A percentile compares a stretch with the other conserved stretches of the same genome.
Evolutionary conservation across 768 basidiomycete genomes (phyloP).

Genomic region (Tulasnella sp.): DNA sequence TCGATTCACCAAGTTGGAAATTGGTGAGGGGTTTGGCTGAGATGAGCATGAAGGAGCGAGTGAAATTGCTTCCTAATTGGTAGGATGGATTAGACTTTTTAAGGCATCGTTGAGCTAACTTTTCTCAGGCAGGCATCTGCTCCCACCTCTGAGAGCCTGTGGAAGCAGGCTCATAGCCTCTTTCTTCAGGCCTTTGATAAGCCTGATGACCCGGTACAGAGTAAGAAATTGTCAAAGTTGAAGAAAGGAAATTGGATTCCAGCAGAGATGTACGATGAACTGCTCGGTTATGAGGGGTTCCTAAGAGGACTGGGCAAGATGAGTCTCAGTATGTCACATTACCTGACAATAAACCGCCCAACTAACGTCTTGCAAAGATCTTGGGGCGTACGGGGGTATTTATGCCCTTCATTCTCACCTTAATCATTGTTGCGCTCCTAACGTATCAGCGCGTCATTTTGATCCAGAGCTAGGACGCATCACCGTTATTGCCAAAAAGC

Average conservation of each 20-base stretch:
- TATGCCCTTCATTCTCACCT: conserved; percentile 78
- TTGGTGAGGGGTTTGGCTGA: conserved; percentile 48
- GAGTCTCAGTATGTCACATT: conserved; percentile 52
- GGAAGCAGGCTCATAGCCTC: conserved; percentile 51
- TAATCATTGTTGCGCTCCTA: conserved; percentile 76
- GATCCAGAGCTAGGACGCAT: conserved; percentile 63
- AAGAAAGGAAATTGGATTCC: conserved; percentile 33
- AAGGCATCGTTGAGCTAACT: conserved; percentile 32
- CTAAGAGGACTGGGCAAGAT: conserved; percentile 59
- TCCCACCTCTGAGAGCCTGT: conserved; percentile 24
- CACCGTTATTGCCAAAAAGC: conserved; percentile 51
- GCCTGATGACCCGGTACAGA: conserved; percentile 35
- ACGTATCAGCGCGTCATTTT: conserved; percentile 63
- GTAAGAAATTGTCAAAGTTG: conserved; percentile 42
- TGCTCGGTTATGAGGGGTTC: conserved; percentile 71
- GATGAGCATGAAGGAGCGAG: conserved; percentile 58
- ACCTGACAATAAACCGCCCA: background rate
- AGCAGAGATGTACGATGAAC: conserved; percentile 37
- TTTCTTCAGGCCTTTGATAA: conserved; percentile 50
- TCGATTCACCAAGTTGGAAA: no score
- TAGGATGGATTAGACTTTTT: conserved; percentile 16
- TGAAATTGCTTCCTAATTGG: conserved; percentile 24
- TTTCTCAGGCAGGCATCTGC: conserved; percentile 18
- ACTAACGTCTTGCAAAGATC: conserved; percentile 31
- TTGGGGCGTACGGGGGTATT: conserved; percentile 77